phyloP scores from a whole-genome alignment of 371 early-diverging fungal species.

The Haplosporangium sp. region DNA sequence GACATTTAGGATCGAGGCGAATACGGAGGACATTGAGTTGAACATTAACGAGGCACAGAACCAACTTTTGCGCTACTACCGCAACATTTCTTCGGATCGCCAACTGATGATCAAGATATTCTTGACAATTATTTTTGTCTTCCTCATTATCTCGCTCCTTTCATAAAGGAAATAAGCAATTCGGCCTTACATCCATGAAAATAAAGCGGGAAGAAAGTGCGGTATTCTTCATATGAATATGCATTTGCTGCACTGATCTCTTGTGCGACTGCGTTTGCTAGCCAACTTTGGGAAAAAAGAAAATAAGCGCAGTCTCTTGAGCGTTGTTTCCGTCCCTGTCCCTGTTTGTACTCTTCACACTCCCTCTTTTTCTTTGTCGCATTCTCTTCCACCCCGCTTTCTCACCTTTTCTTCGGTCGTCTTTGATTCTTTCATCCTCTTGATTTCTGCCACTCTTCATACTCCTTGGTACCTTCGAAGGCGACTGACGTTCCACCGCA shows the following conservation, averaged over 20 bases:
- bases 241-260: too few species aligned
- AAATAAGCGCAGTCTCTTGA: too few species aligned
- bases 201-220: neutral
- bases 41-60: slow-evolving; percentile 93
- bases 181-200: too few species aligned
- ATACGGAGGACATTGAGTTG: slow-evolving; percentile 91
- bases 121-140: slow-evolving; percentile 78
- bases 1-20: slow-evolving; percentile 87
- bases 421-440: neutral
- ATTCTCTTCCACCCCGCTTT: too few species aligned
- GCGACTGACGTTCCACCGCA: too few species aligned
- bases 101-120: slow-evolving; percentile 97
- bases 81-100: slow-evolving; percentile 90
- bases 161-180: slow-evolving; percentile 10
- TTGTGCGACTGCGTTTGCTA: too few species aligned
- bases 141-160: slow-evolving; percentile 52
- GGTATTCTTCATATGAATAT: neutral
- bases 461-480: too few species aligned
- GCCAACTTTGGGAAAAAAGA: too few species aligned
- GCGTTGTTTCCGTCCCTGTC: too few species aligned
- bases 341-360: too few species aligned
- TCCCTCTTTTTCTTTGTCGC: too few species aligned
- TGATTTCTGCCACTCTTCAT: too few species aligned
- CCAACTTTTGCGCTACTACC: slow-evolving; percentile 91
- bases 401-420: neutral